Evolutionary conservation across 345 rosid genomes (phyloP).

Genomic region (Carallia pectinifolia): DNA sequence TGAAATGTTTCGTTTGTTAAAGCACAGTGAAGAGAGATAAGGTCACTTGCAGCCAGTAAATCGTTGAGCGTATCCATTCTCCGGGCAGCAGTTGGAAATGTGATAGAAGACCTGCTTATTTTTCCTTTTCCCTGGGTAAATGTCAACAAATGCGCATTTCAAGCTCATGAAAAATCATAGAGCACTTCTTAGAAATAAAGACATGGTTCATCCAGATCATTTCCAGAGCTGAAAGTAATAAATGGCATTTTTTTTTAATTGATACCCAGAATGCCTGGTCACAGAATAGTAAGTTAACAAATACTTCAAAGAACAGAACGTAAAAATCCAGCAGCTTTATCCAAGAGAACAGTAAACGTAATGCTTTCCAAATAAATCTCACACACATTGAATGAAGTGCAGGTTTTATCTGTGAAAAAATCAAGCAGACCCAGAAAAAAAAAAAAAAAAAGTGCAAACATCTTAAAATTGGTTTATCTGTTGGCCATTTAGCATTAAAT

Average conservation of each 20-base stretch:
- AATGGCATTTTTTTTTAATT: too few relatives aligned
- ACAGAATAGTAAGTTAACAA: too few relatives aligned
- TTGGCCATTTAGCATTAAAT: too few relatives aligned
- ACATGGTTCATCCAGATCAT: too few relatives aligned
- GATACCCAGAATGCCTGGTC: too few relatives aligned
- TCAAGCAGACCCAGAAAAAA: too few relatives aligned
- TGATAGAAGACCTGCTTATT: conserved; percentile 47
- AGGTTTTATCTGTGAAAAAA: too few relatives aligned
- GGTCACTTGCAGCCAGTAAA: conserved; percentile 95
- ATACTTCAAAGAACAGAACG: not conserved
- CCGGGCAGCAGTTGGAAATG: conserved; percentile 91
- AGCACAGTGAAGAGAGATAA: conserved; percentile 92
- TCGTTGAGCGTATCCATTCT: conserved; percentile 98
- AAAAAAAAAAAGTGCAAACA: too few relatives aligned
- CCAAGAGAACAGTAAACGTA: not conserved
- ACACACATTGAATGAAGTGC: not conserved
- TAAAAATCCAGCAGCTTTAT: not conserved
- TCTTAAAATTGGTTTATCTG: too few relatives aligned
- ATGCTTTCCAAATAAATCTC: not conserved
- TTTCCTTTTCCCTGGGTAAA: conserved; percentile 65
- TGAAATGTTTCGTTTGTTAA: conserved; percentile 89
- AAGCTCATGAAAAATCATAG: conserved; percentile 7
- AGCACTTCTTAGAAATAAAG: too few relatives aligned
- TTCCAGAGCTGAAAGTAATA: too few relatives aligned
- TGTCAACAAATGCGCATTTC: not conserved